phyloP scores from a whole-genome alignment of 495 filamentous ascomycete species.

The Talaromyces liani region DNA sequence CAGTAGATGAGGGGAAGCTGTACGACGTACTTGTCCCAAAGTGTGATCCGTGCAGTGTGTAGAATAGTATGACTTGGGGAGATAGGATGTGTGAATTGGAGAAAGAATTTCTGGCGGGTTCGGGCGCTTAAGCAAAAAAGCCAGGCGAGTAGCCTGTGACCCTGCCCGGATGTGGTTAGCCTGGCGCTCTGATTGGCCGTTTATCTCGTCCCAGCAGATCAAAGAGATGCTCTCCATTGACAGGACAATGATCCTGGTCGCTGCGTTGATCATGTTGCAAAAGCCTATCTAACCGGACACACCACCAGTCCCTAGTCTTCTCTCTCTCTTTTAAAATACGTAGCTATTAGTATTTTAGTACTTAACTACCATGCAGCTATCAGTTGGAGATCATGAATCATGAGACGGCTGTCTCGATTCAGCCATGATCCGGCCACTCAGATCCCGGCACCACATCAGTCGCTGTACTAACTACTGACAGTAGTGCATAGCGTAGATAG shows the following conservation, averaged over 20 bases:
- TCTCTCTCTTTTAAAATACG: no score
- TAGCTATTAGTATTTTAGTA: no score
- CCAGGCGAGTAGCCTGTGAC: neutral
- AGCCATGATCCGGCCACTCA: neutral
- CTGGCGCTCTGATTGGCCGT: neutral
- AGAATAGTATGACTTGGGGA: no score
- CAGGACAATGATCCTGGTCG: neutral
- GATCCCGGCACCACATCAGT: neutral
- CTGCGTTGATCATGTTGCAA: neutral
- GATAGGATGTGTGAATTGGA: no score
- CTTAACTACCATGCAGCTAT: neutral
- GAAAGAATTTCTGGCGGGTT: slow-evolving; percentile 3
- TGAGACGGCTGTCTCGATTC: no score
- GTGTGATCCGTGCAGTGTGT: neutral
- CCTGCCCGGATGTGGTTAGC: neutral
- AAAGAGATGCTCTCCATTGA: neutral
- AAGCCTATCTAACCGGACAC: neutral
- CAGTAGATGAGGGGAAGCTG: slow-evolving; percentile 1
- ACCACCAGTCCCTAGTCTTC: neutral
- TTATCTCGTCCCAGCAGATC: neutral
- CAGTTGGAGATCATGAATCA: no score
- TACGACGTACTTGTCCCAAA: neutral
- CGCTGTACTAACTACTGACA: neutral
- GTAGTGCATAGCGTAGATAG: neutral
- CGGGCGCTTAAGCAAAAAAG: slow-evolving; percentile 8